These are phyloP conservation scores for Trametes meyenii DNA, from an alignment of 768 basidiomycete species.

Conservation along the genomic window DNA sequence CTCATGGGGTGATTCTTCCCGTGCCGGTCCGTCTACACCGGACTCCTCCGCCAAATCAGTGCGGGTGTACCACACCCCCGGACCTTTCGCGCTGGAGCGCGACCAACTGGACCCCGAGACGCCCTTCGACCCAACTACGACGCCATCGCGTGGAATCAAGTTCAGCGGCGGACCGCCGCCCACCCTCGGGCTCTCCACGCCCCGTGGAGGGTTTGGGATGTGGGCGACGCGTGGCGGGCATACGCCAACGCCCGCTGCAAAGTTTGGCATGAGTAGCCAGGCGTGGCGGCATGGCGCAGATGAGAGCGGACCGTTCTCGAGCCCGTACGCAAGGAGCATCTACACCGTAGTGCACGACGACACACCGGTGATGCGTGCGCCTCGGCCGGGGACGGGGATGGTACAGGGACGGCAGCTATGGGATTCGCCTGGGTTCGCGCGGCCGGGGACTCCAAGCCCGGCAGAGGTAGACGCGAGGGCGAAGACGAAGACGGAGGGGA, in stretches of 20 bases:
- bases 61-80: constrained; percentile 34
- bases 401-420: constrained; percentile 20
- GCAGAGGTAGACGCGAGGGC: not conserved
- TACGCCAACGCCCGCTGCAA: constrained; percentile 14
- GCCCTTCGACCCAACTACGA: constrained; percentile 78
- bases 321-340: constrained; percentile 24
- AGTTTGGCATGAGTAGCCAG: constrained; percentile 19
- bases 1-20: constrained; percentile 55
- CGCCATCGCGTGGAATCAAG: constrained; percentile 77
- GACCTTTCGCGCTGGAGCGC: constrained; percentile 20
- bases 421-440: constrained; percentile 19
- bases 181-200: constrained; percentile 24
- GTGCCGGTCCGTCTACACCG: constrained; percentile 59
- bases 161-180: constrained; percentile 41
- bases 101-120: constrained; percentile 41
- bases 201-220: constrained; percentile 32
- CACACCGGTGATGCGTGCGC: constrained; percentile 52
- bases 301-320: constrained; percentile 23
- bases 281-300: constrained; percentile 17
- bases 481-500: not conserved
- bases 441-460: constrained; percentile 12
- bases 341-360: constrained; percentile 44
- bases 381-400: constrained; percentile 24
- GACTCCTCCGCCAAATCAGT: constrained; percentile 37
- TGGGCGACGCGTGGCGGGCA: constrained; percentile 12